Evolutionary conservation across 2,329 filamentous ascomycete genomes (phyloP), one percentile per base, ranked within the genome.

Genomic region (Aphanocladium album): DNA sequence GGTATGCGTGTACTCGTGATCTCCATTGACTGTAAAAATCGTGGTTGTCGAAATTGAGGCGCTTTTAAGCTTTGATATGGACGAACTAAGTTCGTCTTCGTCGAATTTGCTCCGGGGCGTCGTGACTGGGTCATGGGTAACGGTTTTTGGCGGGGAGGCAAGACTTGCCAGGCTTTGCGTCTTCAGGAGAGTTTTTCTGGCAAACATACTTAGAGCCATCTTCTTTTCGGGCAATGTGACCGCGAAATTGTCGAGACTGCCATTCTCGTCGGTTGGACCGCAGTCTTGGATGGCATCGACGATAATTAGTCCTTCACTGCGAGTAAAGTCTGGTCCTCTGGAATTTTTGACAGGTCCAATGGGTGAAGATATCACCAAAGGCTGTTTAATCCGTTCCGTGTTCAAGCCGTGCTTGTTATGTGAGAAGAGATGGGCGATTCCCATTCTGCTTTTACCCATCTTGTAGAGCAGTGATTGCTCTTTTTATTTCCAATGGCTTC

Each of bases 291-390:
- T 75, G 33, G 67, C 67, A 5, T 70, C 66, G 14, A 77, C 72
- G 39, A 77, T 67, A 52, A 68, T 69, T 21, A 77, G 66, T 21
- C 60, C 68, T 8, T 73, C 68, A 60, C 73, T 73, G 45, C 75
- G 71, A 35, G 68, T 62, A 35, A 77, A 66, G 52, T 76, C 69
- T 5, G 69, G 65, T 6, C 74, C 74, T 21, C 72, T 69, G 9
- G 70, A 74, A 64, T 68, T 74, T 62, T 70, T 74, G 63, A 77
- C 66, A 9, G 75, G 74, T 0, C 75, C 75, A 41, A 75, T 63
- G 1, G 75, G 75, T 19, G 59, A 67, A 9, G 74, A 77, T 27
- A 77, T 76, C 43, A 62, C 54, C 17, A 69, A 71, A 1, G 68
- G 66, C 27, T 66, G 68, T 55, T 60, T 64, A 57, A 65, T 68